Conservation (phyloP, 75 land plant species). For the Cunninghamia lanceolata region DNA sequence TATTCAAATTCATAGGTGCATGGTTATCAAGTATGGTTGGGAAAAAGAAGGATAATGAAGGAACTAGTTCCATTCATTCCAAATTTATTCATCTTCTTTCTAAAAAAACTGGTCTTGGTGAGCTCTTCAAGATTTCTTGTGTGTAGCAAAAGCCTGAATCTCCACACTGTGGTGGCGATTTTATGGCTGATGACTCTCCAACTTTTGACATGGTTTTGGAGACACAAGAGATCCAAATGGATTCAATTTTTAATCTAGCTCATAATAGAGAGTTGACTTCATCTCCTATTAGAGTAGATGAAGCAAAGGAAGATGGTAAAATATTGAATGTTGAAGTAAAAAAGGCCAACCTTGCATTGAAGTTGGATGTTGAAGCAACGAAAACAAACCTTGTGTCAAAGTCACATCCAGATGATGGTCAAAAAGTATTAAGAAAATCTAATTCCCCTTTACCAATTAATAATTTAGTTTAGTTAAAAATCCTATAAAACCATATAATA, state of each 20-base stretch:
- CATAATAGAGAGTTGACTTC: neutral
- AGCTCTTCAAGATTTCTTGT: constrained; percentile 7
- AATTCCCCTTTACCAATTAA: no score
- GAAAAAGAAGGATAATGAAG: no score
- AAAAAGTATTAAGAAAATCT: no score
- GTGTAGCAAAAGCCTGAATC: neutral
- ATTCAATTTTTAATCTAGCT: neutral
- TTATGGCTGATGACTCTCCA: neutral
- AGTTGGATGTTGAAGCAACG: neutral
- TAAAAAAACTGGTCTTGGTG: constrained; percentile 4
- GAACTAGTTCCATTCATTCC: no score
- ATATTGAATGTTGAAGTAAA: no score
- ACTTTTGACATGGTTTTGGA: constrained; percentile 1
- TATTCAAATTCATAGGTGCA: no score
- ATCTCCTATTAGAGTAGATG: neutral
- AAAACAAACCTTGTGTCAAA: no score
- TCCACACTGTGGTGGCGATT: neutral
- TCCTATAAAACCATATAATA: neutral
- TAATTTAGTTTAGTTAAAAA: no score
- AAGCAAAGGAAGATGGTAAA: no score
- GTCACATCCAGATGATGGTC: no score
- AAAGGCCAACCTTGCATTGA: neutral
- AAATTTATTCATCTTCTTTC: constrained; percentile 8
- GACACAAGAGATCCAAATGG: constrained; percentile 1
- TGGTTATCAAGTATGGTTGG: no score